These are phyloP conservation scores for Blastocystis sp. DNA, from an alignment of 352 stramenopile genomes.

Conservation along the genomic window DNA sequence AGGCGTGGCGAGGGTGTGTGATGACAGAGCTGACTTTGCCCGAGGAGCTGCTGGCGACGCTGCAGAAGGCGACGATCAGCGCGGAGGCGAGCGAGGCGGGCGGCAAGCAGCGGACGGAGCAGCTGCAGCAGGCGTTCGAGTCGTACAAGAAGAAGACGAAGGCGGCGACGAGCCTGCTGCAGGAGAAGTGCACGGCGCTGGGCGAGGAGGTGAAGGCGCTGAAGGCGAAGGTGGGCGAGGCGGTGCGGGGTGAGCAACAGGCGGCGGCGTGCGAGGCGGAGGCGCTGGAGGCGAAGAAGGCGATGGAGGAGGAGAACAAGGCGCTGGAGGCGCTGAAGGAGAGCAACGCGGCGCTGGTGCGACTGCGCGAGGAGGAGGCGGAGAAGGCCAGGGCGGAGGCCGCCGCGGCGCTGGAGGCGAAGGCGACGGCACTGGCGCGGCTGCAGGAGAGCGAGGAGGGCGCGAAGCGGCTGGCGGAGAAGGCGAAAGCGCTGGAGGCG, in stretches of 20 bases:
- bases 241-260: not conserved
- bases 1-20: not conserved
- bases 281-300: not conserved
- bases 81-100: not conserved
- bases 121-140: slow-evolving; percentile 11
- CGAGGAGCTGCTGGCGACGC: slow-evolving; percentile 19
- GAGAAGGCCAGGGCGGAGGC: not conserved
- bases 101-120: not conserved
- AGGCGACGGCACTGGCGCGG: not conserved
- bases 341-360: not conserved
- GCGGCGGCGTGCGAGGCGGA: too few relatives aligned
- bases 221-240: not conserved
- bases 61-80: not conserved
- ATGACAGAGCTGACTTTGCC: not conserved
- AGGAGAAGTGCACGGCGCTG: not conserved
- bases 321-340: not conserved
- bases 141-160: slow-evolving; percentile 52
- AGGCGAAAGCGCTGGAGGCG: not conserved
- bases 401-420: not conserved
- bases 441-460: not conserved
- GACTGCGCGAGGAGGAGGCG: not conserved
- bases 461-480: not conserved
- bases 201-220: not conserved
- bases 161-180: slow-evolving; percentile 35
- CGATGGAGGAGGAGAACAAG: not conserved